A percentile compares a stretch with the other conserved stretches of the same genome.
These are phyloP conservation scores for Teunomyces panamensis DNA, from an alignment of 805 yeast genomes.

Conservation along the genomic window DNA sequence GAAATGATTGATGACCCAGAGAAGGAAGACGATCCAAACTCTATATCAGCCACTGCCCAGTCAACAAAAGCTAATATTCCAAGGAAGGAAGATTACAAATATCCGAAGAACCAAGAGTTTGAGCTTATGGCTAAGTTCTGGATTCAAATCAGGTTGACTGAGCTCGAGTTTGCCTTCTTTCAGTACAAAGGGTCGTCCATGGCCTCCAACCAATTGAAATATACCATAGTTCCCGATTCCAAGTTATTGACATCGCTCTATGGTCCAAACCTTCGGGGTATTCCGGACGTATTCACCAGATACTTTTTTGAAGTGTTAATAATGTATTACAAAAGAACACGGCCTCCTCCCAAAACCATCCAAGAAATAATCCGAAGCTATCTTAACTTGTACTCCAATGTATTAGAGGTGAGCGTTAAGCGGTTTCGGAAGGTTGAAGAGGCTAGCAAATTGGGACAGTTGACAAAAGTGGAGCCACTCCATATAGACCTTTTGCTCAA, in stretches of 20 bases:
- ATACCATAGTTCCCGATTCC: conserved; percentile 23
- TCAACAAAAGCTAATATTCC: neutral
- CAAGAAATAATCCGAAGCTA: conserved; percentile 15
- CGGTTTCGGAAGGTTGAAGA: conserved; percentile 5
- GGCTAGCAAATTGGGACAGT: conserved; percentile 5
- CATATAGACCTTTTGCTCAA: conserved; percentile 8
- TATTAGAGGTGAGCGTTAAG: conserved; percentile 7
- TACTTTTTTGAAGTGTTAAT: conserved; percentile 15
- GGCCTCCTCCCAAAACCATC: conserved; percentile 4
- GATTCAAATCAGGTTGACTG: conserved; percentile 28
- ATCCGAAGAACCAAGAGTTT: conserved; percentile 13
- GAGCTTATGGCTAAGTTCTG: conserved; percentile 19
- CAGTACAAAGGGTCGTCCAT: conserved; percentile 26
- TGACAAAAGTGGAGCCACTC: neutral
- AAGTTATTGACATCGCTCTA: conserved; percentile 15
- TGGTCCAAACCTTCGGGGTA: conserved; percentile 10
- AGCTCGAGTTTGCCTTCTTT: conserved; percentile 24
- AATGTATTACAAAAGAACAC: conserved; percentile 19
- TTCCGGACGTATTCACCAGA: conserved; percentile 6
- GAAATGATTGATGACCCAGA: conserved; percentile 16
- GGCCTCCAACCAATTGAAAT: conserved; percentile 21
- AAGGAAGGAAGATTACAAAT: neutral
- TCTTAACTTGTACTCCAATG: conserved; percentile 15
- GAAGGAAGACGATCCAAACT: conserved; percentile 5
- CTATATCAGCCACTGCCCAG: neutral